phyloP scores from a whole-genome alignment of 202 grass and related monocot genomes.

The Zizania palustris region DNA sequence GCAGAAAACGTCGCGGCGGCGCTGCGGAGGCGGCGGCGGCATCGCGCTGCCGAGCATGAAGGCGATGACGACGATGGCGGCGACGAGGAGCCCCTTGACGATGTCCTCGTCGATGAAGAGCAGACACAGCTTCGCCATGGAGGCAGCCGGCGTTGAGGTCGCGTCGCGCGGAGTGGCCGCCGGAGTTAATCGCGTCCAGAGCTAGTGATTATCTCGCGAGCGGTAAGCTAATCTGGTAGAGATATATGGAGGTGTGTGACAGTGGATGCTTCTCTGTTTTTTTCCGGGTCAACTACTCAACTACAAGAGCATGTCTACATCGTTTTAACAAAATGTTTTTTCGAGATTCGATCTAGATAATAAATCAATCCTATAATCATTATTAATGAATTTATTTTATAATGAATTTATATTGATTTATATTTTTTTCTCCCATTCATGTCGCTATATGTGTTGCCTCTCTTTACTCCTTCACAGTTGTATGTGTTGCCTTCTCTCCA shows the following conservation, averaged over 20 bases:
- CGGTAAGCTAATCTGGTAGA: not conserved
- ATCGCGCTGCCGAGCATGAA: not conserved
- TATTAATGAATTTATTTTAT: too few relatives aligned
- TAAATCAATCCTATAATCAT: too few relatives aligned
- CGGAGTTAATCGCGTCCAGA: too few relatives aligned
- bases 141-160: not conserved
- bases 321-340: not conserved
- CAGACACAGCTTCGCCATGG: conserved; percentile 51
- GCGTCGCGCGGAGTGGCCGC: too few relatives aligned
- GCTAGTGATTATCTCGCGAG: not conserved
- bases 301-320: not conserved
- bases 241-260: not conserved
- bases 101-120: conserved; percentile 39
- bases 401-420: too few relatives aligned
- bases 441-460: too few relatives aligned
- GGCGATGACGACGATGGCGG: conserved; percentile 8
- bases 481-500: too few relatives aligned
- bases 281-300: not conserved
- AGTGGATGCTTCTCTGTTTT: not conserved
- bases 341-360: too few relatives aligned
- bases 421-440: too few relatives aligned
- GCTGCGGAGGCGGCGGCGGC: not conserved
- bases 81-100: conserved; percentile 17
- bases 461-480: too few relatives aligned
- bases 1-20: not conserved